Evolutionary conservation across 495 filamentous ascomycete genomes (phyloP).

Genomic region (Bacidia gigantensis): DNA sequence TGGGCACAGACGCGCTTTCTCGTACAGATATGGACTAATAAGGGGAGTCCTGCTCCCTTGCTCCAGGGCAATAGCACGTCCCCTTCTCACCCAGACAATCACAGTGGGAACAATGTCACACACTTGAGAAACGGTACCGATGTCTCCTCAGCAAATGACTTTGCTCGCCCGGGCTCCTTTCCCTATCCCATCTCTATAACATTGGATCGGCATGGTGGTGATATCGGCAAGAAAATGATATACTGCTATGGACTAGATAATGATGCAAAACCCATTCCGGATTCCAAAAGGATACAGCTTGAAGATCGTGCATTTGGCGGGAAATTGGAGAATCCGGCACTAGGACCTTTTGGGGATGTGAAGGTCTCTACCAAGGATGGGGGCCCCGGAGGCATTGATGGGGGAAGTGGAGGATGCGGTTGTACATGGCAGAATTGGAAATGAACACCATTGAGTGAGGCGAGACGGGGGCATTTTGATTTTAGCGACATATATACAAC

Average conservation of each 20-base stretch:
- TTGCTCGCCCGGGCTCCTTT: slow-evolving; percentile 56
- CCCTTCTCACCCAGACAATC: slow-evolving; percentile 5
- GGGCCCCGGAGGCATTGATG: slow-evolving; percentile 48
- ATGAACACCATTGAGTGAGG: neutral
- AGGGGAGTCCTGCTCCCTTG: slow-evolving; percentile 32
- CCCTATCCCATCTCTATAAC: slow-evolving; percentile 77
- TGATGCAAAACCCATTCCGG: slow-evolving; percentile 35
- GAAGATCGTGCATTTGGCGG: slow-evolving; percentile 50
- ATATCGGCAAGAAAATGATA: slow-evolving; percentile 44
- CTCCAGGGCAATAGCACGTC: slow-evolving; percentile 14
- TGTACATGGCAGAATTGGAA: slow-evolving; percentile 61
- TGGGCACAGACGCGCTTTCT: slow-evolving; percentile 76
- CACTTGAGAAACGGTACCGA: slow-evolving; percentile 7
- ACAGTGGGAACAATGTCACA: slow-evolving; percentile 6
- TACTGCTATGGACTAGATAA: slow-evolving; percentile 56
- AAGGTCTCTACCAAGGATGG: slow-evolving; percentile 17
- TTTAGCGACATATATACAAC: neutral
- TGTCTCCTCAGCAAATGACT: slow-evolving; percentile 39
- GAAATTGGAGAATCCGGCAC: slow-evolving; percentile 42
- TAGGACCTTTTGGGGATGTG: slow-evolving; percentile 30
- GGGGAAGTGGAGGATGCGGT: slow-evolving; percentile 57
- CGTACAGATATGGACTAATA: slow-evolving; percentile 80
- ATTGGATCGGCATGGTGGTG: slow-evolving; percentile 66
- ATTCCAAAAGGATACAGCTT: slow-evolving; percentile 38
- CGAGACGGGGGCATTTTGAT: no score